phyloP scores from a whole-genome alignment of 495 filamentous ascomycete genomes.

The Terfezia claveryi region DNA sequence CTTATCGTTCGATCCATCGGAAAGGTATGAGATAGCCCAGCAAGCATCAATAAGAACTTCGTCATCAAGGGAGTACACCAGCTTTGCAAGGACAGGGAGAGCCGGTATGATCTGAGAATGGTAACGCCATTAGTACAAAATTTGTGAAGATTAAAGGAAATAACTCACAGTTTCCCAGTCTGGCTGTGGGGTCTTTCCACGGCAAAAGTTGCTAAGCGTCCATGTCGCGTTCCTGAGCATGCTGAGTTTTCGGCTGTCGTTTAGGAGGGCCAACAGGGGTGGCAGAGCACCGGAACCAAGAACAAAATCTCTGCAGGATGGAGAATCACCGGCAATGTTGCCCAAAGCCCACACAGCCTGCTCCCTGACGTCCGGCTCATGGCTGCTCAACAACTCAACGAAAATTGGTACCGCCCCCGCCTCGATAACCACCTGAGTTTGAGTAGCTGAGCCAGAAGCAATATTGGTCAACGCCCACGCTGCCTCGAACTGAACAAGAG shows the following conservation, averaged over 20 bases:
- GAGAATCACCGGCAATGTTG: conserved; percentile 98
- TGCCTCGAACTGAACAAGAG: conserved; percentile 95
- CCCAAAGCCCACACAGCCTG: conserved; percentile 98
- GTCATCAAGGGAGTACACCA: conserved; percentile 95
- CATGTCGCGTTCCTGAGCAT: conserved; percentile 98
- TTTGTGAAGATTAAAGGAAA: neutral
- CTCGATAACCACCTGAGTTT: conserved; percentile 97
- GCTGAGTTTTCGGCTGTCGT: conserved; percentile 95
- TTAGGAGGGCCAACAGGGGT: conserved; percentile 68
- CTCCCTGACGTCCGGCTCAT: conserved; percentile 93
- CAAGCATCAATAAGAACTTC: conserved; percentile 98
- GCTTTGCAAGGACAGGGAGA: conserved; percentile 86
- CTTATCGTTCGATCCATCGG: conserved; percentile 98
- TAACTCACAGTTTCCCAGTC: conserved; percentile 81
- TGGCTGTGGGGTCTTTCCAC: conserved; percentile 96
- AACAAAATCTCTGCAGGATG: conserved; percentile 88
- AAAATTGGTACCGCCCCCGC: conserved; percentile 97
- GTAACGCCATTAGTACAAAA: conserved; percentile 7
- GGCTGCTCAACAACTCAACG: conserved; percentile 81
- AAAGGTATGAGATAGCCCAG: conserved; percentile 98
- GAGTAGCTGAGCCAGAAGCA: conserved; percentile 85
- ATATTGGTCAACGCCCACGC: conserved; percentile 99
- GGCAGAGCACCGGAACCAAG: conserved; percentile 71
- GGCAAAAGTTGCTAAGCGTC: conserved; percentile 99
- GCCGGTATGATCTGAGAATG: conserved; percentile 68